Evolutionary conservation across 148 eudicot species (phyloP), one percentile per base, ranked within the genome.

Genomic region (Amaranthus cruentus): DNA sequence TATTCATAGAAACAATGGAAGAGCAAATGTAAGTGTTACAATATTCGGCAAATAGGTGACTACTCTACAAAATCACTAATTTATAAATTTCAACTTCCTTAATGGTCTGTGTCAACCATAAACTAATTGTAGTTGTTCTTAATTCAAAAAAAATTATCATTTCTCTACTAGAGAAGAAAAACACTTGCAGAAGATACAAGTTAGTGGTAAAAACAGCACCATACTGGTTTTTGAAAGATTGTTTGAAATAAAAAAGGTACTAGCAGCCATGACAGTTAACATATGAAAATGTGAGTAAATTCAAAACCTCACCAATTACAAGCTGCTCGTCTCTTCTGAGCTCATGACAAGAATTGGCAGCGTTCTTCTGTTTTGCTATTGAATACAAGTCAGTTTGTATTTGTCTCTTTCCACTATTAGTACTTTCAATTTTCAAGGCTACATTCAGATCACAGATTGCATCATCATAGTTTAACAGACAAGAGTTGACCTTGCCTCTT

Each of bases 401-500:
- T 83, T 88, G 91, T 75, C 78, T 86, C 87, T 83, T 91, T 76
- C 90, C 93, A 79, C 84, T 78, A 47, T 59, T 57, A 63, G 97
- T 87, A 52, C 62, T 70, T 84, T 91, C 98, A 78, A 89, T 74
- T 67, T 75, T 73, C 56, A 85, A 58, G 71, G 96, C 88, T 71
- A 85, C 75, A 42, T 73, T 78, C 62, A 94, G 77, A 80, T 94
- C 97, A 52, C 72, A 66, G 52, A 76, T 70, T 69, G 97, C 90
- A 84, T 88, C 96, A 71, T 85, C 82, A 79, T 77, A 79, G 56
- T 84, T 83, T 66, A 80, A 79, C 83, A 91, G 73, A 78, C 91
- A 89, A 80, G 79, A 73, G 80, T 91, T 89, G 71, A 86, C 91
- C 76, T 86, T 89, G 54, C 89, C 96, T 86, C 98, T 91, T 81